A percentile compares a stretch with the other conserved stretches of the same genome.
Conservation (phyloP, 2,329 filamentous ascomycete genomes). For the Lasiodiplodia sp. region DNA sequence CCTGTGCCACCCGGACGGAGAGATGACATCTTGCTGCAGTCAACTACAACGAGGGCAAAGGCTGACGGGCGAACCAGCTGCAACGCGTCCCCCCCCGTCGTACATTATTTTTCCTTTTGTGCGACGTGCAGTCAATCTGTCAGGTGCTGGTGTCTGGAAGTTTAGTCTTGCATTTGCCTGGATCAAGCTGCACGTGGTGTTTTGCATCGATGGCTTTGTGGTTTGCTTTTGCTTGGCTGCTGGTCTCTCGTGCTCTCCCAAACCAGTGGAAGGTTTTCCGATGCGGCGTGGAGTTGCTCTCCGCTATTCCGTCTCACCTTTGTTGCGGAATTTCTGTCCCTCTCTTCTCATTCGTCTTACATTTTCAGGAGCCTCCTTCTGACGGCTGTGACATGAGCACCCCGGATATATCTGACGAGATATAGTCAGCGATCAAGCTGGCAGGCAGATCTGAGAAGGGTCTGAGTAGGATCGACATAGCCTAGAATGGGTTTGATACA, state of each 20-base stretch:
- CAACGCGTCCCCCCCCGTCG: neutral
- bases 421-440: neutral
- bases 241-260: neutral
- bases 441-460: neutral
- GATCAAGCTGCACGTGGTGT: constrained; percentile 2
- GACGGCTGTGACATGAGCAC: neutral
- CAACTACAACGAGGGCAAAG: constrained; percentile 4
- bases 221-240: neutral
- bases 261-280: neutral
- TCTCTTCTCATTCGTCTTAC: neutral
- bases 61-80: neutral
- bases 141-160: neutral
- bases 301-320: constrained; percentile 4
- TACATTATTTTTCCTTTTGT: constrained; percentile 1
- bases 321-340: neutral
- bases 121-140: constrained; percentile 6
- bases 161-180: constrained; percentile 2
- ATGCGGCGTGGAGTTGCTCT: neutral
- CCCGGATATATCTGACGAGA: neutral
- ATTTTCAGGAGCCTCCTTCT: neutral
- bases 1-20: constrained; percentile 11
- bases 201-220: neutral
- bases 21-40: constrained; percentile 18
- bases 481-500: neutral
- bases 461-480: neutral